A percentile compares a stretch with the other conserved stretches of the same genome.
Conservation (phyloP, 148 eudicot genomes). For the Polygonum maritimum region DNA sequence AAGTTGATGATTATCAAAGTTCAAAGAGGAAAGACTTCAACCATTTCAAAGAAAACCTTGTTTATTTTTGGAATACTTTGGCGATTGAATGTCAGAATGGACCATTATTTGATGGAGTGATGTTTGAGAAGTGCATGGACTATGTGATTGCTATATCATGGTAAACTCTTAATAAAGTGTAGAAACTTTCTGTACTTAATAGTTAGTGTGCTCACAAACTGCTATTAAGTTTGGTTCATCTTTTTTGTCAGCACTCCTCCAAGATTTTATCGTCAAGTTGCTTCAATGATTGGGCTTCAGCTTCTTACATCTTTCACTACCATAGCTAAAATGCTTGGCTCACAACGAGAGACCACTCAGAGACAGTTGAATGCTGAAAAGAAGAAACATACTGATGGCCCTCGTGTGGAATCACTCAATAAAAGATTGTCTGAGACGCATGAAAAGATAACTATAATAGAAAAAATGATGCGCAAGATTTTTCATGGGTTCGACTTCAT, state of each 20-base stretch:
- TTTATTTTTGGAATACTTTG: slow-evolving; percentile 78
- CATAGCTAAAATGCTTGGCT: slow-evolving; percentile 73
- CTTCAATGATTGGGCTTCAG: slow-evolving; percentile 90
- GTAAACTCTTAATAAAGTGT: slow-evolving; percentile 27
- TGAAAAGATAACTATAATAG: slow-evolving; percentile 71
- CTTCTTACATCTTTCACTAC: slow-evolving; percentile 81
- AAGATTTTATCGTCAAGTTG: slow-evolving; percentile 79
- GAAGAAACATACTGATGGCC: slow-evolving; percentile 73
- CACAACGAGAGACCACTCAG: slow-evolving; percentile 91
- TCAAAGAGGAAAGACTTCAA: slow-evolving; percentile 81
- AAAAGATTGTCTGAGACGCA: slow-evolving; percentile 70
- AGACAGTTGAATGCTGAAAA: slow-evolving; percentile 89
- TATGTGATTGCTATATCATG: slow-evolving; percentile 96
- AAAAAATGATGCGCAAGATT: slow-evolving; percentile 91
- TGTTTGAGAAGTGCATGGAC: slow-evolving; percentile 86
- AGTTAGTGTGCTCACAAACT: not conserved
- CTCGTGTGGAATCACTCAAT: slow-evolving; percentile 83
- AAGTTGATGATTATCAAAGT: slow-evolving; percentile 85
- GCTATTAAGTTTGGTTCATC: not conserved
- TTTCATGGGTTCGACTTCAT: slow-evolving; percentile 61
- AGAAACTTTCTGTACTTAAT: not conserved
- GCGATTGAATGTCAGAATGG: slow-evolving; percentile 86
- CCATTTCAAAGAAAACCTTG: slow-evolving; percentile 76
- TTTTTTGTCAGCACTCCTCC: slow-evolving; percentile 77
- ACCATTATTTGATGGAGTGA: slow-evolving; percentile 70